A percentile compares a stretch with the other conserved stretches of the same genome.
These are phyloP conservation scores for Aspergillus biplanus DNA, from an alignment of 495 filamentous ascomycete genomes.

Conservation along the genomic window DNA sequence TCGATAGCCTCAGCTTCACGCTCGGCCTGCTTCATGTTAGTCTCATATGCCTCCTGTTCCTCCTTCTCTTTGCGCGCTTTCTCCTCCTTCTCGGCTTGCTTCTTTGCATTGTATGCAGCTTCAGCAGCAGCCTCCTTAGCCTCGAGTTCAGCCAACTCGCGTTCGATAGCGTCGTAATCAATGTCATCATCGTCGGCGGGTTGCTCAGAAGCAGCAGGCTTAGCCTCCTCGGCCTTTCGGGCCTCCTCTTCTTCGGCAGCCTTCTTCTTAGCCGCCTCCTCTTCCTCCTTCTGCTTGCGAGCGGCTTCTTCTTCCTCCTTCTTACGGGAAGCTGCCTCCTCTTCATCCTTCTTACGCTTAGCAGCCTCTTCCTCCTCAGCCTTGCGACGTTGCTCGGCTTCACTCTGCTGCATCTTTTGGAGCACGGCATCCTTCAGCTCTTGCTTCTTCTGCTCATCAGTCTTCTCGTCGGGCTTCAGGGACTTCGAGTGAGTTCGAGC, in stretches of 20 bases:
- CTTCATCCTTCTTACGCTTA: constrained; percentile 52
- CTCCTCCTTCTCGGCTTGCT: constrained; percentile 64
- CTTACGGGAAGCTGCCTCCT: constrained; percentile 29
- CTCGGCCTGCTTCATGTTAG: constrained; percentile 61
- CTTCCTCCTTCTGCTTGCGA: constrained; percentile 35
- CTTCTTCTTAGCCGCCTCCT: constrained; percentile 31
- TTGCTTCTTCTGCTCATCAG: constrained; percentile 70
- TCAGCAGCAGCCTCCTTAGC: constrained; percentile 64
- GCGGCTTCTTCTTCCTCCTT: constrained; percentile 34
- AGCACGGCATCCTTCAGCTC: constrained; percentile 71
- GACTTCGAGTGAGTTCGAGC: constrained; percentile 61
- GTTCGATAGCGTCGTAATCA: constrained; percentile 56
- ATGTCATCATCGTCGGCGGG: constrained; percentile 56
- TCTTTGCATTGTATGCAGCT: constrained; percentile 62
- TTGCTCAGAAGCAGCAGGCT: constrained; percentile 39
- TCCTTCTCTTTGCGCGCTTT: constrained; percentile 63
- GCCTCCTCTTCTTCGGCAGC: constrained; percentile 36
- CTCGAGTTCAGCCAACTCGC: constrained; percentile 56
- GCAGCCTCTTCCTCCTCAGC: constrained; percentile 52
- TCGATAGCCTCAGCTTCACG: constrained; percentile 60
- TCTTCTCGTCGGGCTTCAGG: constrained; percentile 65
- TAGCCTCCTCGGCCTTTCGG: constrained; percentile 42
- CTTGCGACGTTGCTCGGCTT: constrained; percentile 55
- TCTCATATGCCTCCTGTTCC: constrained; percentile 50
- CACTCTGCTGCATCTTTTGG: constrained; percentile 60